Base-by-base conservation (phyloP, 2,329 filamentous ascomycete genomes). In the Monosporascus sp. region DNA sequence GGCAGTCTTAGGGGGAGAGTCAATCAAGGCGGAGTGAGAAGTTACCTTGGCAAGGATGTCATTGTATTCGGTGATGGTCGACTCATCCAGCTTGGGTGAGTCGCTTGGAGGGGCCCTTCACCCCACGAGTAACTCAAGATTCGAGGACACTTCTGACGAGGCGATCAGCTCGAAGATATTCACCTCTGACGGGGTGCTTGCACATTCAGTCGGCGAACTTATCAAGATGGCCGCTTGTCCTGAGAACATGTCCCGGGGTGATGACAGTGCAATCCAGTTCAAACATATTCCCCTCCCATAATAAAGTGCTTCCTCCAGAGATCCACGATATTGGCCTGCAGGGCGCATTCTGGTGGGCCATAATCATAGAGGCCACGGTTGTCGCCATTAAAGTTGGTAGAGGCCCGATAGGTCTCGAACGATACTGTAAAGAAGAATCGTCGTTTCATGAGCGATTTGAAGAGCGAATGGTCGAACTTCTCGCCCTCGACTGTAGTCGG, bases 191-290 rank as follows among this genome's bases (percentile, higher is more conserved):
- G 41, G 83, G 82, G 67, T 87, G 85, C 67, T 83, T 85, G 76
- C 79, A 85, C 82, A 87, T 87, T 82, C 81, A 87, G 66, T 87
- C 83, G 60, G 85, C 82, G 65, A 88, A 88, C 68, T 86, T 86
- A 66, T 87, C 85, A 45, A 88, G 85, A 67, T 88, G 86, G 46
- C 86, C 86, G 63, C 76, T 79, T 31, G 85, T 87, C 73, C 87
- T 86, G 53, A 89, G 76, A 14, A 89, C 82, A 5, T 5, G 31
- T 35, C 14, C 31, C 11, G 94, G 94, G 41, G 94, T 97, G 67
- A 99, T 74, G 74, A 93, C 94, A 37, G 89, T 94, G 76, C 90
- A 96, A 76, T 96, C 92, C 59, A 96, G 85, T 76, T 96, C 90
- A 61, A 96, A 83, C 90, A 96, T 96, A 69, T 95, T 88, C 77